These are phyloP conservation scores for Viridothelium virens DNA, from an alignment of 495 filamentous ascomycete genomes.

Conservation along the genomic window DNA sequence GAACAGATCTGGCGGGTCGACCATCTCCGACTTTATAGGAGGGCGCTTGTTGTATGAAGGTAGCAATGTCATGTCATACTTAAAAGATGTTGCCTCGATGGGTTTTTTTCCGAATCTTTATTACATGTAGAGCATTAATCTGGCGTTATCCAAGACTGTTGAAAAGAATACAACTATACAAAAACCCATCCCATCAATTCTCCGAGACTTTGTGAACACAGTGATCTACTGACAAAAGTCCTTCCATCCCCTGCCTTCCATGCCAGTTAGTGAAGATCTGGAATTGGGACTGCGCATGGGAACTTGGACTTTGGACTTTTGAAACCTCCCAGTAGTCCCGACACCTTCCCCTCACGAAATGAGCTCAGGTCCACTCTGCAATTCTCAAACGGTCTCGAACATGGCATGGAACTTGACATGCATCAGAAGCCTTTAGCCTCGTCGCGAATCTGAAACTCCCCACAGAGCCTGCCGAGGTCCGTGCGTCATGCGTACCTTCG, in stretches of 20 bases:
- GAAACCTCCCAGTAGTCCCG: no score
- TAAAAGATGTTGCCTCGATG: background rate
- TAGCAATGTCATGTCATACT: constrained; percentile 7
- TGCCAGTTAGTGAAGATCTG: no score
- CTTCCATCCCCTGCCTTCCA: no score
- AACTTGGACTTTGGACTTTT: no score
- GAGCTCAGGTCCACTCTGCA: background rate
- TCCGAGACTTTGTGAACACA: background rate
- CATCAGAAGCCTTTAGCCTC: background rate
- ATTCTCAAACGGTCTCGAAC: background rate
- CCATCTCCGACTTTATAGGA: constrained; percentile 8
- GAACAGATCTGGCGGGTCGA: background rate
- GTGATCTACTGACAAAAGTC: background rate
- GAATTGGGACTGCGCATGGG: no score
- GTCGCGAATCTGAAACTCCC: background rate
- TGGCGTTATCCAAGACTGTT: constrained; percentile 10
- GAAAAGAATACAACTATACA: background rate
- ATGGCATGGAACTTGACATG: background rate
- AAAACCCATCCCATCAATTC: background rate
- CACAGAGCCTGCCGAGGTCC: background rate
- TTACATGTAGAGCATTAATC: constrained; percentile 12
- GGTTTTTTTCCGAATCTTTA: background rate
- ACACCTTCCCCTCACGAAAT: no score
- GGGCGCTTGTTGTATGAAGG: constrained; percentile 10
- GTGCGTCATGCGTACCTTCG: background rate